A percentile compares a stretch with the other conserved stretches of the same genome.
Conservation (phyloP, 371 early-diverging fungal species). For the Coemansia sp. region DNA sequence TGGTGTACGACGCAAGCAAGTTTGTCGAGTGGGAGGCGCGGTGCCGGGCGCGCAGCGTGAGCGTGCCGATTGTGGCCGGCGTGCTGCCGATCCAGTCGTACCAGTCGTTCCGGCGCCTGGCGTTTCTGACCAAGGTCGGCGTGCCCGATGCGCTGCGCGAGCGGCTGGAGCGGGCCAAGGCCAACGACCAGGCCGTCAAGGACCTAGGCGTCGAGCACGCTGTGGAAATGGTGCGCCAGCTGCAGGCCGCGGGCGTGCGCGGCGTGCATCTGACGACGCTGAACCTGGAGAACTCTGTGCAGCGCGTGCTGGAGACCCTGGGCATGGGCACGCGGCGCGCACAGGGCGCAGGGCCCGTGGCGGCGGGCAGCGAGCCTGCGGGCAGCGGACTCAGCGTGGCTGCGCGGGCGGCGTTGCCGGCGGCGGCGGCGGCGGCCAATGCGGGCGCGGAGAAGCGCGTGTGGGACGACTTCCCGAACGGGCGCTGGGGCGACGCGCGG, state of each 20-base stretch:
- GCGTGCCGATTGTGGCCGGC: slow-evolving; percentile 88
- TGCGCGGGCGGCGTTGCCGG: background rate
- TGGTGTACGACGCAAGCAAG: slow-evolving; percentile 81
- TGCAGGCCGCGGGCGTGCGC: slow-evolving; percentile 58
- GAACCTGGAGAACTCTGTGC: slow-evolving; percentile 84
- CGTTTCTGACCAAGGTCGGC: slow-evolving; percentile 72
- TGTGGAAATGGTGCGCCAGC: slow-evolving; percentile 64
- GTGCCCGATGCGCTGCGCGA: slow-evolving; percentile 71
- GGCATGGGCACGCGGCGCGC: slow-evolving; percentile 24
- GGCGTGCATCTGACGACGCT: slow-evolving; percentile 84
- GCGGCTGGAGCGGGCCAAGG: slow-evolving; percentile 78
- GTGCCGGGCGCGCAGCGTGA: slow-evolving; percentile 72
- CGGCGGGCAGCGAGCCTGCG: background rate
- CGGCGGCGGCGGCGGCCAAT: slow-evolving; percentile 44
- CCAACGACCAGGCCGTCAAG: slow-evolving; percentile 93
- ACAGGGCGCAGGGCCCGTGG: background rate
- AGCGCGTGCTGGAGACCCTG: slow-evolving; percentile 76
- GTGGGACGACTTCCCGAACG: slow-evolving; percentile 98
- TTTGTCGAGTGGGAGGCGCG: slow-evolving; percentile 74
- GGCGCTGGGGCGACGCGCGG: slow-evolving; percentile 94
- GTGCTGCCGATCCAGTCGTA: slow-evolving; percentile 94
- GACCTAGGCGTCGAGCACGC: slow-evolving; percentile 83
- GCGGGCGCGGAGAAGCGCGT: slow-evolving; percentile 50
- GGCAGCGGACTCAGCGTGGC: background rate
- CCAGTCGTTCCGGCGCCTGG: slow-evolving; percentile 86